Conservation (phyloP, 805 yeast genomes). For the Tetrapisispora pingtungensis region DNA sequence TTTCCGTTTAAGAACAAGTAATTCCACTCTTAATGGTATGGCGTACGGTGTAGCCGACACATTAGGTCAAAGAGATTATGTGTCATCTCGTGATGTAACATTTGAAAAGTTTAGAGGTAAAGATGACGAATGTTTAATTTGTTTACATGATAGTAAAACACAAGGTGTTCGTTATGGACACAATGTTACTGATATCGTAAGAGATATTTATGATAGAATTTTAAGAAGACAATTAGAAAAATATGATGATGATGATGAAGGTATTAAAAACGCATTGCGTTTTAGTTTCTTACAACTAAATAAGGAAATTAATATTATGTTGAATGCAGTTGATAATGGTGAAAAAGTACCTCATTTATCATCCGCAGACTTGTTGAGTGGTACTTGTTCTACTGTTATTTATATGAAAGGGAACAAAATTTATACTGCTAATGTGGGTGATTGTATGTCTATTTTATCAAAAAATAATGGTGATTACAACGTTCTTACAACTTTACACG, state of each 20-base stretch:
- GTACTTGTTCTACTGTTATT: constrained; percentile 75
- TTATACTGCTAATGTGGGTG: constrained; percentile 86
- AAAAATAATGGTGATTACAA: constrained; percentile 71
- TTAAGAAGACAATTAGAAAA: constrained; percentile 37
- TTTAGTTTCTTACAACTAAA: constrained; percentile 72
- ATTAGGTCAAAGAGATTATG: constrained; percentile 53
- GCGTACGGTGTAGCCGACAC: constrained; percentile 90
- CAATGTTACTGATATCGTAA: constrained; percentile 60
- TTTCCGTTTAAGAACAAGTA: constrained; percentile 83
- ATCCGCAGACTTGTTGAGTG: constrained; percentile 66
- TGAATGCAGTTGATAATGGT: constrained; percentile 43
- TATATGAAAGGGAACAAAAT: constrained; percentile 63
- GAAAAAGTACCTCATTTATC: constrained; percentile 36
- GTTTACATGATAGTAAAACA: constrained; percentile 76
- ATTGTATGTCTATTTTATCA: constrained; percentile 71
- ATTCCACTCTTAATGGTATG: constrained; percentile 62
- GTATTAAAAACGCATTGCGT: constrained; percentile 66
- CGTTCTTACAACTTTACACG: constrained; percentile 68
- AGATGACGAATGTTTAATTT: constrained; percentile 69
- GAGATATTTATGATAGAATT: constrained; percentile 60
- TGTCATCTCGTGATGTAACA: constrained; percentile 76
- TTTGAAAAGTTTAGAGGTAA: constrained; percentile 80
- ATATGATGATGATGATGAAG: constrained; percentile 35
- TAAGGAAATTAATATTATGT: constrained; percentile 56
- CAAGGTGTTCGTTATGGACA: constrained; percentile 44